These are phyloP conservation scores for Podochytrium sp. DNA, from an alignment of 192 early-diverging fungal species.

Conservation along the genomic window DNA sequence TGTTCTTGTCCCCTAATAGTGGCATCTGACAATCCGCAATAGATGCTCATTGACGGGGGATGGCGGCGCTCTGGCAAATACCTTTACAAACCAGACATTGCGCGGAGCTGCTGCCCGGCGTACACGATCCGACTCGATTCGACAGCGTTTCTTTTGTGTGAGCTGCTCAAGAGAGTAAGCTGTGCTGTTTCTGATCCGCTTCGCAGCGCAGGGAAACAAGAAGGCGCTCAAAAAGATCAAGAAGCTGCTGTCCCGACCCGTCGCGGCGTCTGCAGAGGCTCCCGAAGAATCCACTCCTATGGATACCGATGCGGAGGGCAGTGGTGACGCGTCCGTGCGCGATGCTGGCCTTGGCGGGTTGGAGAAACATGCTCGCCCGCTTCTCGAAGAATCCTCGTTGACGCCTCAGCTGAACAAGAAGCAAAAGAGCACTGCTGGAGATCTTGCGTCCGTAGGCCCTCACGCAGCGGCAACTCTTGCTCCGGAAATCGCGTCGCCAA, in stretches of 20 bases:
- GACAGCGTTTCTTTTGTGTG: constrained; percentile 55
- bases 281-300: neutral
- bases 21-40: constrained; percentile 29
- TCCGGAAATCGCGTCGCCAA: no score
- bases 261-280: constrained; percentile 24
- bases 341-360: neutral
- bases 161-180: no score
- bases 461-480: no score
- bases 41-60: constrained; percentile 71
- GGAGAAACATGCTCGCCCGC: neutral
- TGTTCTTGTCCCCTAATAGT: neutral
- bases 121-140: constrained; percentile 75
- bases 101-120: constrained; percentile 72
- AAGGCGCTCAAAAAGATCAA: constrained; percentile 69
- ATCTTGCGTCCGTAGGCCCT: no score
- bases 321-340: neutral
- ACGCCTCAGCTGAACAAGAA: no score
- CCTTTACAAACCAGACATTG: constrained; percentile 73
- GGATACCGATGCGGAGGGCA: neutral
- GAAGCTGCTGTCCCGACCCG: constrained; percentile 57
- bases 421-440: no score
- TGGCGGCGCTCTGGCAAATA: constrained; percentile 78
- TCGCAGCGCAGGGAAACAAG: constrained; percentile 51
- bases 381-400: no score
- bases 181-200: neutral